Base-by-base conservation (phyloP, 108 stramenopile genomes). In the Nitzschia putrida region DNA sequence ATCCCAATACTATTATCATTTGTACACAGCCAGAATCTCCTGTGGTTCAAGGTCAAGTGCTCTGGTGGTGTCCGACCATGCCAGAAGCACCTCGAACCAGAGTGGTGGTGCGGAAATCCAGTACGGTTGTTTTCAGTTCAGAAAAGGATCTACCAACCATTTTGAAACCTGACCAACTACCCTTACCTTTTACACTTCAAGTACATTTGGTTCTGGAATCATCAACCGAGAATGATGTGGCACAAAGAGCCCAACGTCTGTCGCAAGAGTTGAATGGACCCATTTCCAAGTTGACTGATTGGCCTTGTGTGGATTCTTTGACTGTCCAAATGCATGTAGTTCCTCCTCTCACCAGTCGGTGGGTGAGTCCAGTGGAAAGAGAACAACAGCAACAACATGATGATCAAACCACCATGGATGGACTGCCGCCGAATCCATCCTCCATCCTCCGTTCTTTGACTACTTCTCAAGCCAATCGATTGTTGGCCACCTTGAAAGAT, bases 21-120 rank as follows among this genome's bases (percentile, higher is more conserved):
- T 63, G 61, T 43, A 63, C 43, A 24, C 61, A 63, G 8, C 61
- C 61, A n/a, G 61, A 63, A 23, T 45, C 44, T 18, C 61, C 61
- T 20, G 61, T 63, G 1, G 61, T 63, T 45, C 61, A 63, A 63
- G 61, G 61, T 20, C 61, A 63, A 24, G 21, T 47, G 12, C 24
- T 63, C 13, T 63, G 61, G 61, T 47, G 61, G 61, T 63, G 61
- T 47, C 61, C 42, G 10, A 37, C 61, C 44, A 23, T 10, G 23
- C 43, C 5, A 45, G 16, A 22, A 55, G 23, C 42, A 3, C 61
- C 61, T 45, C 42, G 61, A 3, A 34, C 29, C 3, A 1, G 29
- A 34, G 9, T 63, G n/a, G 61, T 63, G 7, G 44, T 63, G 0
- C 61, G 61, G 7, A 11, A 63, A 47, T 63, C 61, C 21, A 63